Conservation (phyloP, 2,329 filamentous ascomycete genomes). For the Dothiorella sarmentorum region DNA sequence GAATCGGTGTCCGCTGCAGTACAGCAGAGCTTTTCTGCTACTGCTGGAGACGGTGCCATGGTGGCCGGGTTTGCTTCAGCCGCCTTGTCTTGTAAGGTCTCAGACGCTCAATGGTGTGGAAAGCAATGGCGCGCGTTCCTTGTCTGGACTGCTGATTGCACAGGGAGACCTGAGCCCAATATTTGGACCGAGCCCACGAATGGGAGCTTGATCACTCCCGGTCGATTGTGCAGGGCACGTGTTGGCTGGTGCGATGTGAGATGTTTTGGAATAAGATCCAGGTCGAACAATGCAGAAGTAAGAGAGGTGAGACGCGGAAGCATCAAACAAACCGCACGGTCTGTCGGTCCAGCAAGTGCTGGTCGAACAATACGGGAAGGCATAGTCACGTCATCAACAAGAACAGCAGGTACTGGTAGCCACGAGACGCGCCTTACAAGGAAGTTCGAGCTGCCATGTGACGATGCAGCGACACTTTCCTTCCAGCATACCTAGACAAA, state of each 20-base stretch:
- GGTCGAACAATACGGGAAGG: background rate
- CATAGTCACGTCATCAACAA: background rate
- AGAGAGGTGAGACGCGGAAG: constrained; percentile 23
- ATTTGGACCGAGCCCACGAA: background rate
- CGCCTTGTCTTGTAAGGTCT: background rate
- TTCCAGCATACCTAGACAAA: no score
- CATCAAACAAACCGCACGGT: background rate
- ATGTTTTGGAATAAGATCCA: constrained; percentile 16
- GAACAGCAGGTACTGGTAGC: background rate
- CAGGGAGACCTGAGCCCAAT: background rate
- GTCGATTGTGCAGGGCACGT: background rate
- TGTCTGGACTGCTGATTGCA: background rate
- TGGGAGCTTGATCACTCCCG: background rate
- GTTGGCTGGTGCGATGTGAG: background rate
- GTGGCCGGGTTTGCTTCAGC: background rate
- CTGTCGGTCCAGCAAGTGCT: background rate
- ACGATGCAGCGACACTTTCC: no score
- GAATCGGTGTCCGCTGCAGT: background rate
- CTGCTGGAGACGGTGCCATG: background rate
- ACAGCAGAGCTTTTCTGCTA: constrained; percentile 4
- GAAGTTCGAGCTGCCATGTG: background rate
- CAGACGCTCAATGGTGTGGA: background rate
- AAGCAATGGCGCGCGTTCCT: background rate
- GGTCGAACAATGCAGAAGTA: constrained; percentile 31
- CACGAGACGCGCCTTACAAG: background rate